Evolutionary conservation across 2,329 filamentous ascomycete genomes (phyloP).

Genomic region (Berkeleyomyces rouxiae): DNA sequence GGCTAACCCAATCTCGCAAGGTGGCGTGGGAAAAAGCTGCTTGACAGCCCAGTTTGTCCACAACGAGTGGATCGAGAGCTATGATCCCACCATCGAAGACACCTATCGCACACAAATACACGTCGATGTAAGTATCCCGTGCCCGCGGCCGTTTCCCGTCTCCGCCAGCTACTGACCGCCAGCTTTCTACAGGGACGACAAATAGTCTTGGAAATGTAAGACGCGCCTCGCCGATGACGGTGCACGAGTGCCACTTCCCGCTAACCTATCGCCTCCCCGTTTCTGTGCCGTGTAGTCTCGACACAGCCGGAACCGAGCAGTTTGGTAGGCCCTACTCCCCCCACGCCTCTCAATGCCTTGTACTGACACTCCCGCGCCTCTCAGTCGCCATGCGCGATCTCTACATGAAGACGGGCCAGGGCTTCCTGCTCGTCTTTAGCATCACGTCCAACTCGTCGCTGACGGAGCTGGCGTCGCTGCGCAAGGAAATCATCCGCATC

Average conservation of each 20-base stretch:
- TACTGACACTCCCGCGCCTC: slow-evolving; percentile 8
- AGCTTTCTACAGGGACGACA: slow-evolving; percentile 50
- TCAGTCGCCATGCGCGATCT: slow-evolving; percentile 54
- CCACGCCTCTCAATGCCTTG: slow-evolving; percentile 1
- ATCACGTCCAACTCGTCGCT: slow-evolving; percentile 77
- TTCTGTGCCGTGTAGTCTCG: slow-evolving; percentile 38
- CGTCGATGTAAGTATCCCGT: slow-evolving; percentile 54
- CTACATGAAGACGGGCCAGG: slow-evolving; percentile 88
- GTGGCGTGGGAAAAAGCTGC: slow-evolving; percentile 85
- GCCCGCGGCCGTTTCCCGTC: background rate
- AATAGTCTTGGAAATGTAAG: slow-evolving; percentile 78
- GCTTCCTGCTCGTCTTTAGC: slow-evolving; percentile 81
- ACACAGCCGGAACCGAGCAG: slow-evolving; percentile 83
- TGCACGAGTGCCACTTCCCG: background rate
- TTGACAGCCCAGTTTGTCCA: slow-evolving; percentile 91
- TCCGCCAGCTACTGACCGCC: slow-evolving; percentile 19
- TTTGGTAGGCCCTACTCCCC: slow-evolving; percentile 50
- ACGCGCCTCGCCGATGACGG: background rate
- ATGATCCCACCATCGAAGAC: slow-evolving; percentile 65
- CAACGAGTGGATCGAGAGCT: slow-evolving; percentile 85
- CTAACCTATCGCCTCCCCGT: background rate
- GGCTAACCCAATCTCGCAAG: slow-evolving; percentile 25
- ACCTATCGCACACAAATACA: slow-evolving; percentile 59
- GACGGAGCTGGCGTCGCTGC: slow-evolving; percentile 60
- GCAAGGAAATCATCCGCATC: slow-evolving; percentile 80